A percentile compares a stretch with the other conserved stretches of the same genome.
Evolutionary conservation across 2,329 filamentous ascomycete genomes (phyloP).

Genomic region (Aspergillus sp.): DNA sequence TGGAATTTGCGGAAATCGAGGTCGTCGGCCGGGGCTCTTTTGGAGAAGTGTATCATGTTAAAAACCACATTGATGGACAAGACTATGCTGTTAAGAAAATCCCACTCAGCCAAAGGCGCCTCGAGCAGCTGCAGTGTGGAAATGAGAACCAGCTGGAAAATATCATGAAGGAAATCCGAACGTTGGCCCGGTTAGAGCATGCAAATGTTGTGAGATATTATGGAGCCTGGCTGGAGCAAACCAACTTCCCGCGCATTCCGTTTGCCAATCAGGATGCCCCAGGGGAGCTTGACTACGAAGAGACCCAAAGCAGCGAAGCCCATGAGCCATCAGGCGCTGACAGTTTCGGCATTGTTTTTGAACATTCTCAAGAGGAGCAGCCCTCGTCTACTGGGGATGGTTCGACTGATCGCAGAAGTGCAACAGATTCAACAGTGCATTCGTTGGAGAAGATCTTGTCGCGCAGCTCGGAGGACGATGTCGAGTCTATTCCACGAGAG

Average conservation of each 20-base stretch:
- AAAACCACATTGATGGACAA: conserved; percentile 61
- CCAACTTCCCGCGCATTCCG: conserved; percentile 24
- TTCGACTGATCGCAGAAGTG: conserved; percentile 20
- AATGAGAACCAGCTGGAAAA: conserved; percentile 56
- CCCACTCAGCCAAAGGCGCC: conserved; percentile 52
- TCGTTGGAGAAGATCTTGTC: conserved; percentile 43
- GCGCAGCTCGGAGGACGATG: conserved; percentile 42
- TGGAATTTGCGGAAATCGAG: conserved; percentile 54
- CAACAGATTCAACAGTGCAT: conserved; percentile 41
- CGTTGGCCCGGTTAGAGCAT: conserved; percentile 63
- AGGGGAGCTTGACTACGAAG: conserved; percentile 14
- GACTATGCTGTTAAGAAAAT: conserved; percentile 69
- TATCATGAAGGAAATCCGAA: conserved; percentile 61
- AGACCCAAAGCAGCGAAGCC: conserved; percentile 12
- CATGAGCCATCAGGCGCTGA: conserved; percentile 26
- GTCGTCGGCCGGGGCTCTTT: conserved; percentile 66
- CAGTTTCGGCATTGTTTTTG: conserved; percentile 43
- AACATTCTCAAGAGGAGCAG: conserved; percentile 33
- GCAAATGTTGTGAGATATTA: conserved; percentile 67
- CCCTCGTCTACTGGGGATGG: background rate
- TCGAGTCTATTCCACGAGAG: conserved; percentile 51
- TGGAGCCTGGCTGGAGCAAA: conserved; percentile 62
- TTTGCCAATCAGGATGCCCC: conserved; percentile 7
- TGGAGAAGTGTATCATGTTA: conserved; percentile 62
- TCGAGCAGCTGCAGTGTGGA: conserved; percentile 53